Conservation (phyloP, 2,329 filamentous ascomycete species). For the Arthroderma uncinatum region DNA sequence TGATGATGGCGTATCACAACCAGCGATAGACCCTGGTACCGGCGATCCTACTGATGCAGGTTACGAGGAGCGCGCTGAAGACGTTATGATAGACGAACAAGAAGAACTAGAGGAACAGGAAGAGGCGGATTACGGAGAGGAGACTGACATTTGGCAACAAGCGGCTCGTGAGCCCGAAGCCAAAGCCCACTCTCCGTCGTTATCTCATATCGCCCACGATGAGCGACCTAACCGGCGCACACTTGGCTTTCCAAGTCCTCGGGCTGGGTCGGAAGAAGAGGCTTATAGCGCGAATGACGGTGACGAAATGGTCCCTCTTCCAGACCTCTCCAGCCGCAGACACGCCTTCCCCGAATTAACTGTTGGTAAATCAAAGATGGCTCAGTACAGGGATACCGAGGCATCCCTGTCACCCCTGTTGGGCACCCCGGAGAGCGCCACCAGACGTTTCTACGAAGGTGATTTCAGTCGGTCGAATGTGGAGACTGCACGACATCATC, state of each 20-base stretch:
- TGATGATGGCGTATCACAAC: conserved; percentile 21
- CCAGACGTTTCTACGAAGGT: conserved; percentile 12
- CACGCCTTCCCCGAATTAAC: conserved; percentile 1
- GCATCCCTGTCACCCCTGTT: conserved; percentile 14
- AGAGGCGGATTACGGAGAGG: conserved; percentile 26
- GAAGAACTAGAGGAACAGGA: conserved; percentile 11
- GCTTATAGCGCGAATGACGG: conserved; percentile 17
- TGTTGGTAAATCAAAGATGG: conserved; percentile 14
- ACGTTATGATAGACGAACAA: conserved; percentile 9
- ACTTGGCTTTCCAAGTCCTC: conserved; percentile 1
- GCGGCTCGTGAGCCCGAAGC: conserved; percentile 23
- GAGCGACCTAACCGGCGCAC: conserved; percentile 9
- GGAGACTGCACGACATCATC: background rate
- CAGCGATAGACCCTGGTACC: background rate
- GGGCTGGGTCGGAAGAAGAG: conserved; percentile 21
- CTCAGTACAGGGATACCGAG: conserved; percentile 14
- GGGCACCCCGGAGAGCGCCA: conserved; percentile 15
- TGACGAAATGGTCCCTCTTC: conserved; percentile 22
- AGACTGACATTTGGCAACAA: conserved; percentile 35
- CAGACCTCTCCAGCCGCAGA: conserved; percentile 7
- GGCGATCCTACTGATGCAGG: background rate
- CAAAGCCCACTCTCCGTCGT: background rate
- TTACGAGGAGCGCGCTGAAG: background rate
- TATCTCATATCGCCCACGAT: background rate
- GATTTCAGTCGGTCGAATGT: background rate